Conservation (phyloP, 805 yeast species). For the Schwanniomyces sp. region DNA sequence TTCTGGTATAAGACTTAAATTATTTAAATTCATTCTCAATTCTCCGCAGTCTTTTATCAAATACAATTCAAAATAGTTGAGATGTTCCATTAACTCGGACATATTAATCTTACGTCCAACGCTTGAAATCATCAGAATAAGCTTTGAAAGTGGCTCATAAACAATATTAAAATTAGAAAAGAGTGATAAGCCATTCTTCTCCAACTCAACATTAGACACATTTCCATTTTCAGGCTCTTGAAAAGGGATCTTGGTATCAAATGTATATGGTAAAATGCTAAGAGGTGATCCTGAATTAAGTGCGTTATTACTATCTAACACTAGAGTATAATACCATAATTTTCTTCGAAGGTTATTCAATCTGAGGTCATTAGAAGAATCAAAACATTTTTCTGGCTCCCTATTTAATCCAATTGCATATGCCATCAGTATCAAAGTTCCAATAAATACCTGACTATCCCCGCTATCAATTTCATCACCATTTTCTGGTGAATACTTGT, state of each 20-base stretch:
- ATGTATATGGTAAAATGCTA: constrained; percentile 23
- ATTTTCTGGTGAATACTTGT: constrained; percentile 50
- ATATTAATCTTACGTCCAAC: constrained; percentile 17
- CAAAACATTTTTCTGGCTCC: constrained; percentile 55
- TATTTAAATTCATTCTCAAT: constrained; percentile 14
- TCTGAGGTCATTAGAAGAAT: constrained; percentile 20
- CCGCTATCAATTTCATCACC: constrained; percentile 64
- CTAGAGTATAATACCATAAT: constrained; percentile 33
- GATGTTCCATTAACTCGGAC: constrained; percentile 13
- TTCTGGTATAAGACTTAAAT: constrained; percentile 3
- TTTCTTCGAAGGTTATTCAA: constrained; percentile 29
- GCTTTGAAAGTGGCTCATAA: constrained; percentile 22
- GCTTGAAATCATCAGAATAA: constrained; percentile 21
- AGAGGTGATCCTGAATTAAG: constrained; percentile 35
- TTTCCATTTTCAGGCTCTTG: constrained; percentile 35
- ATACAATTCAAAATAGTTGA: constrained; percentile 37
- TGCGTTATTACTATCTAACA: constrained; percentile 28
- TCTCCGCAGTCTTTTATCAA: constrained; percentile 30
- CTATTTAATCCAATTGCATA: constrained; percentile 67
- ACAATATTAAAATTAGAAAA: constrained; percentile 27
- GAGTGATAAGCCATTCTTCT: constrained; percentile 31
- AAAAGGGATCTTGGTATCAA: constrained; percentile 31
- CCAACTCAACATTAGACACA: constrained; percentile 32
- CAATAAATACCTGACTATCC: constrained; percentile 53
- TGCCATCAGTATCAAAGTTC: constrained; percentile 64